Evolutionary conservation across 352 stramenopile species (phyloP).

Genomic region (Globisporangium spiculum): DNA sequence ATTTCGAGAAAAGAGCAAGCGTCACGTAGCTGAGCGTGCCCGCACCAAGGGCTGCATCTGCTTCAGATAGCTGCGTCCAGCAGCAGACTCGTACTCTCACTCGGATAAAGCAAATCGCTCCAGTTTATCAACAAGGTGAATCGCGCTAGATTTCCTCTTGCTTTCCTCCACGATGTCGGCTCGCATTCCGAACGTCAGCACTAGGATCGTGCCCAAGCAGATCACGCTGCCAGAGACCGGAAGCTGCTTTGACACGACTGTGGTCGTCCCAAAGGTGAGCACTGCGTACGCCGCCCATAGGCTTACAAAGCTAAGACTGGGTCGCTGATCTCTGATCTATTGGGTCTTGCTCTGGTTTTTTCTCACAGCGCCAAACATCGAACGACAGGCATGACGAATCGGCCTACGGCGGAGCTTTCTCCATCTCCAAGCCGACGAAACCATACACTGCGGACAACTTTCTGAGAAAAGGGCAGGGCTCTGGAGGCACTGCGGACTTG

Average conservation of each 20-base stretch:
- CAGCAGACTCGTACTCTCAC: neutral
- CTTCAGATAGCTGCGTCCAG: neutral
- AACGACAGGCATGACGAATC: conserved; percentile 72
- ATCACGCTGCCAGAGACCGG: conserved; percentile 86
- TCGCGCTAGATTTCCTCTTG: neutral
- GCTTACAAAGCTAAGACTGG: neutral
- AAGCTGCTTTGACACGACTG: conserved; percentile 94
- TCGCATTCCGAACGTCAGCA: conserved; percentile 82
- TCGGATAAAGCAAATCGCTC: neutral
- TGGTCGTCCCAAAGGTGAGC: conserved; percentile 47
- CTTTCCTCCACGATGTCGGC: conserved; percentile 32
- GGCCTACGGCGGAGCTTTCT: conserved; percentile 84
- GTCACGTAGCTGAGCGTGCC: conserved; percentile 2
- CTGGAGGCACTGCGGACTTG: conserved; percentile 76
- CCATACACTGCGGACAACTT: conserved; percentile 87
- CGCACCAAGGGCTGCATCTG: neutral
- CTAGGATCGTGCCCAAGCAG: conserved; percentile 75
- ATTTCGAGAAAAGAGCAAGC: conserved; percentile 42
- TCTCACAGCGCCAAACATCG: conserved; percentile 51
- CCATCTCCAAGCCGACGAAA: conserved; percentile 85
- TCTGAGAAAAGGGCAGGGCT: conserved; percentile 88
- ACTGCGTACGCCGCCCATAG: too few species aligned
- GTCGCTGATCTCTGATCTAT: neutral
- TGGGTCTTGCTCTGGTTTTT: neutral
- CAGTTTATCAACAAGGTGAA: neutral